A percentile compares a stretch with the other conserved stretches of the same genome.
Conservation (phyloP, 192 early-diverging fungal species). For the Backusella parvicylindrica region DNA sequence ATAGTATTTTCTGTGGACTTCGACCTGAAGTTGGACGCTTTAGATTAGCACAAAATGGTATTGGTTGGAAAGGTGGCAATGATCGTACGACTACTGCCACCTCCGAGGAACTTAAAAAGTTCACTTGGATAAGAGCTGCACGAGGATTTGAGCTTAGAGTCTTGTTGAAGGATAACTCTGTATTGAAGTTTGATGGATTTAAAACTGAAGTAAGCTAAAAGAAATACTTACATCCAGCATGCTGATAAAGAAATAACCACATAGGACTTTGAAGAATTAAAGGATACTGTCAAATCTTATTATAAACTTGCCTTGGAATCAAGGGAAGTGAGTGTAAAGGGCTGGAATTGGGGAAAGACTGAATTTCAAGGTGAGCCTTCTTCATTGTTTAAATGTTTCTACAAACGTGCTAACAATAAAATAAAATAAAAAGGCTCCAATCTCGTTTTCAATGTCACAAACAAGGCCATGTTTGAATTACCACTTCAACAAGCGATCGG, state of each 20-base stretch:
- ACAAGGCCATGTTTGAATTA: constrained; percentile 88
- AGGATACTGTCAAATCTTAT: constrained; percentile 60
- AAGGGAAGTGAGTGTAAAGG: constrained; percentile 84
- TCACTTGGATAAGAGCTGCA: constrained; percentile 81
- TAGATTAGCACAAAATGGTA: constrained; percentile 51
- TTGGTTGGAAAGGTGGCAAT: constrained; percentile 72
- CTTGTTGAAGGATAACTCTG: constrained; percentile 63
- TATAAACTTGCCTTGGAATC: constrained; percentile 76
- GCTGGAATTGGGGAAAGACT: constrained; percentile 96
- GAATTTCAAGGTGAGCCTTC: constrained; percentile 69
- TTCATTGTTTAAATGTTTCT: no score
- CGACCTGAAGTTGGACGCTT: constrained; percentile 42
- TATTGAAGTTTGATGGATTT: constrained; percentile 91
- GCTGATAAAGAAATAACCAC: not conserved
- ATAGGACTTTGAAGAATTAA: constrained; percentile 86
- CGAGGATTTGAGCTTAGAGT: constrained; percentile 83
- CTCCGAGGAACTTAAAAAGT: constrained; percentile 64
- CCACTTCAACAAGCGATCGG: constrained; percentile 86
- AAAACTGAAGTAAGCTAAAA: constrained; percentile 55
- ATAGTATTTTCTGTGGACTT: constrained; percentile 50
- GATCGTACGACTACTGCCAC: constrained; percentile 53
- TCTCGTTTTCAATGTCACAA: constrained; percentile 79
- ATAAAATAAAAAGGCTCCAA: no score
- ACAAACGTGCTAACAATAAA: no score
- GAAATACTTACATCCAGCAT: not conserved